These are phyloP conservation scores for Ehretia macrophylla DNA, from an alignment of 257 asterid genomes.

Conservation along the genomic window DNA sequence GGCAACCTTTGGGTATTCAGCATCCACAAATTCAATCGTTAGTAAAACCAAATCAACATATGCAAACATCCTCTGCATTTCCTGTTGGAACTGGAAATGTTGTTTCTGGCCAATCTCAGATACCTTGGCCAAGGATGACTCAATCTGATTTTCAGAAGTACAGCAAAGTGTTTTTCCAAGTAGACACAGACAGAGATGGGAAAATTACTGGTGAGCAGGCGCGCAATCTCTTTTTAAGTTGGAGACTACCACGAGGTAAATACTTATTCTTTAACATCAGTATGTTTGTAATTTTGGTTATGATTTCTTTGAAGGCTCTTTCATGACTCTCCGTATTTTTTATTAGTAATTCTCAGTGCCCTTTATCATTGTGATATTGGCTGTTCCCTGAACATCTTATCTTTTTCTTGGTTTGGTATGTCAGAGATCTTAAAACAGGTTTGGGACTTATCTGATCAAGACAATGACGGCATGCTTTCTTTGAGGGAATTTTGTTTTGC, in stretches of 20 bases:
- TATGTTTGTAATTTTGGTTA: conserved; percentile 3
- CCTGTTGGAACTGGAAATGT: conserved; percentile 28
- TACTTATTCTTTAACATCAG: not conserved
- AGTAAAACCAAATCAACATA: conserved; percentile 37
- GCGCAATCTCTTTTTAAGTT: conserved; percentile 84
- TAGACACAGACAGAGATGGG: conserved; percentile 92
- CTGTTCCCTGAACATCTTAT: not conserved
- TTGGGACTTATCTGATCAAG: conserved; percentile 98
- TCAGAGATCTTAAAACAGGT: conserved; percentile 93
- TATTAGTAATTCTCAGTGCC: too few species aligned
- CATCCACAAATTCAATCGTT: not conserved
- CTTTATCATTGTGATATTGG: not conserved
- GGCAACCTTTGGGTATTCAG: too few species aligned
- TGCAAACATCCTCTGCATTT: conserved; percentile 10
- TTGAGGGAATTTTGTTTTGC: conserved; percentile 87
- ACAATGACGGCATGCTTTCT: conserved; percentile 94
- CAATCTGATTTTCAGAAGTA: conserved; percentile 83
- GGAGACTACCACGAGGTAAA: conserved; percentile 90
- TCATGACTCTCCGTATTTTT: too few species aligned
- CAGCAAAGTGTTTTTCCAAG: conserved; percentile 80
- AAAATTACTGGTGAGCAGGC: conserved; percentile 94
- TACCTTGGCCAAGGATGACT: conserved; percentile 84
- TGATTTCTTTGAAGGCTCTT: too few species aligned
- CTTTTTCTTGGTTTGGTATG: conserved; percentile 22
- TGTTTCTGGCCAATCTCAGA: conserved; percentile 47